A percentile compares a stretch with the other conserved stretches of the same genome.
Evolutionary conservation across 768 basidiomycete species (phyloP).

Genomic region (Phylloporus rhodoxanthus): DNA sequence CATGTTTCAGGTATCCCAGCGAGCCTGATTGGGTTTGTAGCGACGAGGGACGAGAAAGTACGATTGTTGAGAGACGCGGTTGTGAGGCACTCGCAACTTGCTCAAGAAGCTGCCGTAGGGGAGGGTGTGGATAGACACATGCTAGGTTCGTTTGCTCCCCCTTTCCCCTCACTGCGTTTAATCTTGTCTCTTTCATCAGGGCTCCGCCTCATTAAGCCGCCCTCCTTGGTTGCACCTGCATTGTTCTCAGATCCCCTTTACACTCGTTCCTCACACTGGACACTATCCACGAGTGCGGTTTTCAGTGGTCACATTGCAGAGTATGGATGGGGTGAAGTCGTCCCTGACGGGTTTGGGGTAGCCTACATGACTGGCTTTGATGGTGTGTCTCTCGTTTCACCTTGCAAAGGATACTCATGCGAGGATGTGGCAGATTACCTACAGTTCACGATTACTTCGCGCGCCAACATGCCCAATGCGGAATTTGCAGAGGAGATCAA

Average conservation of each 20-base stretch:
- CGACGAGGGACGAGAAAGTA: constrained; percentile 39
- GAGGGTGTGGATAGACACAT: constrained; percentile 85
- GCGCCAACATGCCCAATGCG: constrained; percentile 76
- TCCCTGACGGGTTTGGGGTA: constrained; percentile 90
- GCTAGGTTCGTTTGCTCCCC: constrained; percentile 50
- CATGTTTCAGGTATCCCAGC: background rate
- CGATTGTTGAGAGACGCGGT: constrained; percentile 53
- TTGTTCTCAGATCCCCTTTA: constrained; percentile 75
- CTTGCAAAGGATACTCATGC: constrained; percentile 1
- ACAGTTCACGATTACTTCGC: constrained; percentile 83
- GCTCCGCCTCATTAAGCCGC: constrained; percentile 59
- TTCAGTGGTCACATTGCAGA: constrained; percentile 78
- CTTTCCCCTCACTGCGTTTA: background rate
- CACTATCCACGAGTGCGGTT: constrained; percentile 83
- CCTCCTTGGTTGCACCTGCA: constrained; percentile 59
- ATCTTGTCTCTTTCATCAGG: constrained; percentile 37
- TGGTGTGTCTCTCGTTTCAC: constrained; percentile 38
- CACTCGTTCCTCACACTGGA: constrained; percentile 72
- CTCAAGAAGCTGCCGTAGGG: constrained; percentile 57
- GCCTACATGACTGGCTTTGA: constrained; percentile 91
- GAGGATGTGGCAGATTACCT: constrained; percentile 50
- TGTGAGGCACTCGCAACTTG: constrained; percentile 59
- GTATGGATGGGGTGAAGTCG: constrained; percentile 96
- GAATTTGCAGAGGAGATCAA: constrained; percentile 67
- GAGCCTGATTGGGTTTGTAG: constrained; percentile 1